Conservation (phyloP, 331 rosid genomes). For the Saraca asoca region DNA sequence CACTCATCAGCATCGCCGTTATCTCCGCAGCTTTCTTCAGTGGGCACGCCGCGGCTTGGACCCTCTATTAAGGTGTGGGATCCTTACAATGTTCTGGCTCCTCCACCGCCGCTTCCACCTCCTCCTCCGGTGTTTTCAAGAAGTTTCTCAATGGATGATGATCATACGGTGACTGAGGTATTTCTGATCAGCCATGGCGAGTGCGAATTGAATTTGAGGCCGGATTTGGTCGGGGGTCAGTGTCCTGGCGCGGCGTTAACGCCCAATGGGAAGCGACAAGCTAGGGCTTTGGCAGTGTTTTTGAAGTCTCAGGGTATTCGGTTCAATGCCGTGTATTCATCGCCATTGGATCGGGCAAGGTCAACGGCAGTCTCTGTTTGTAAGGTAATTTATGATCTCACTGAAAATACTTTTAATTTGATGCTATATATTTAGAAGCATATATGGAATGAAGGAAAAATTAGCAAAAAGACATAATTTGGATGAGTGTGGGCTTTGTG, state of each 20-base stretch:
- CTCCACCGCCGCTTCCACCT: slow-evolving; percentile 57
- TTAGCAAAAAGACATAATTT: background rate
- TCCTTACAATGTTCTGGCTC: slow-evolving; percentile 85
- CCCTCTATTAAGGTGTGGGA: slow-evolving; percentile 97
- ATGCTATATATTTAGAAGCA: slow-evolving; percentile 14
- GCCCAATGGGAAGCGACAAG: slow-evolving; percentile 75
- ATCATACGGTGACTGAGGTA: slow-evolving; percentile 66
- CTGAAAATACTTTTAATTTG: no score
- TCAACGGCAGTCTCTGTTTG: slow-evolving; percentile 74
- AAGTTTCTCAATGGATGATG: slow-evolving; percentile 62
- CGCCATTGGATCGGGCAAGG: slow-evolving; percentile 85
- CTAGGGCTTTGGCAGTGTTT: slow-evolving; percentile 94
- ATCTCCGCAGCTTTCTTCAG: slow-evolving; percentile 88
- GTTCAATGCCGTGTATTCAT: slow-evolving; percentile 74
- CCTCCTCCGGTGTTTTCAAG: slow-evolving; percentile 63
- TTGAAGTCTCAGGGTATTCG: slow-evolving; percentile 80
- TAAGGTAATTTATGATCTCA: slow-evolving; percentile 53
- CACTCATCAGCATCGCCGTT: slow-evolving; percentile 92
- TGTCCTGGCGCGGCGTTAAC: slow-evolving; percentile 70
- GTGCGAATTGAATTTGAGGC: slow-evolving; percentile 71
- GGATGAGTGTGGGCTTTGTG: background rate
- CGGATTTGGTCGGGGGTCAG: slow-evolving; percentile 77
- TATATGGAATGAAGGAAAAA: background rate
- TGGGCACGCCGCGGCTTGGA: slow-evolving; percentile 90
- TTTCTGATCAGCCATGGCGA: slow-evolving; percentile 84